These are phyloP conservation scores for Neurospora tetraspora DNA, from an alignment of 495 filamentous ascomycete genomes.

Conservation along the genomic window DNA sequence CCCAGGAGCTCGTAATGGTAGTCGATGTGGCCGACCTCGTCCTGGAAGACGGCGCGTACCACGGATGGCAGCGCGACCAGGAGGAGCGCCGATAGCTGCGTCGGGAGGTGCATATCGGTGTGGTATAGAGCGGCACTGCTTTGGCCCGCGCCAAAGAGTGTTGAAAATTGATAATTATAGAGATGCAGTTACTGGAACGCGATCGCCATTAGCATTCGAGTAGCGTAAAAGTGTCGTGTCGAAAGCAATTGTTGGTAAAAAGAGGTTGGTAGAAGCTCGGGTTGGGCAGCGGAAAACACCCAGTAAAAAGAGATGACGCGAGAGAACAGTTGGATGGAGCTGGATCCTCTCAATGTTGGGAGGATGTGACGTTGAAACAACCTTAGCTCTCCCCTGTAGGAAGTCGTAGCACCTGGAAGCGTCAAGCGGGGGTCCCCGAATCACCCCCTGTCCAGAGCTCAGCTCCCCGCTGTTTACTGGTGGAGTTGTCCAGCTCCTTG, in stretches of 20 bases:
- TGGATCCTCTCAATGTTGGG: neutral
- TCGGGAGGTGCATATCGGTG: neutral
- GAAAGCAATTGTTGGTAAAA: neutral
- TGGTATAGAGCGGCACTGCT: neutral
- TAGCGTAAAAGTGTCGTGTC: neutral
- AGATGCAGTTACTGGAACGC: neutral
- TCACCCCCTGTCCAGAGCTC: neutral
- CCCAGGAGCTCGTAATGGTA: constrained; percentile 89
- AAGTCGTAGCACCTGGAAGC: neutral
- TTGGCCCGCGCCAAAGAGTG: neutral
- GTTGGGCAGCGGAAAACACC: neutral
- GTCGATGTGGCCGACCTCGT: constrained; percentile 87
- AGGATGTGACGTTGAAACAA: neutral
- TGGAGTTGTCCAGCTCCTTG: neutral
- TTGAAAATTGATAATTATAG: neutral
- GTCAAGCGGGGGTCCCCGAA: neutral
- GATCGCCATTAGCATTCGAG: neutral
- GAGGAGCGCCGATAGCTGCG: constrained; percentile 9
- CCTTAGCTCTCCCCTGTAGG: neutral
- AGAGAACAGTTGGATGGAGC: neutral
- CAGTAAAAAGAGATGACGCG: neutral
- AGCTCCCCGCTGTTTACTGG: neutral
- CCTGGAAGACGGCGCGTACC: constrained; percentile 63
- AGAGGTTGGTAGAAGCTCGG: neutral
- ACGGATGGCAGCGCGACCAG: constrained; percentile 29